Evolutionary conservation across 371 early-diverging fungal species (phyloP), one percentile per base, ranked within the genome.

Genomic region (Mortierella sp.): DNA sequence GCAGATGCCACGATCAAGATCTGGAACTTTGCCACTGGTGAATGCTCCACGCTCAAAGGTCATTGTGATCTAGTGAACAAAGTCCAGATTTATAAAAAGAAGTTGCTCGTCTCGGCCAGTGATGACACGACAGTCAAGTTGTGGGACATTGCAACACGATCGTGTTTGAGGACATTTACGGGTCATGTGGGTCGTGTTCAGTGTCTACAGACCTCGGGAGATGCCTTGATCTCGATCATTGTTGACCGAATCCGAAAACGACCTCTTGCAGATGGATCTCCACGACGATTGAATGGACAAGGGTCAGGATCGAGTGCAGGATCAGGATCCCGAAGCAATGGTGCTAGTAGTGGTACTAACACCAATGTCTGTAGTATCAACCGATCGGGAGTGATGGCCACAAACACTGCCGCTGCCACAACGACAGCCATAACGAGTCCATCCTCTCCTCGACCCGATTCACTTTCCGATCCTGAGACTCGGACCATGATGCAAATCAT

Each of bases 61-160:
- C 96, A 97, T 66, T 85, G 88, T 4, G 95, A 95, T 75, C 89
- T 88, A 89, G 95, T 96, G 44, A 96, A 95, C 72, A 85, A 87
- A 5, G 95, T 97, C 9, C 86, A 87, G 21, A 83, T 97, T n/a
- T 85, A 86, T 53, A 87, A 85, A 57, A 87, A 86, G 18, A 83
- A 84, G 43, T 67, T 82, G 53, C 73, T 97, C 25, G 87, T 92
- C 12, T 93, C 93, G 0, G 89, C 89, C 21, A 91, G 91, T 15
- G 94, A 93, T 63, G 96, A 95, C 66, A 83, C 89, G 47, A 91
- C 91, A 0, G 84, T 94, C 45, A 86, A 91, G 62, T 72, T 93
- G 9, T 97, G 96, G 96, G 93, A 97, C 76, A 83, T 94, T 16
- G 75, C 81, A 12, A 87, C 86, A 47, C 87, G 91, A 25, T 73